Base-by-base conservation (phyloP, 257 asterid species). In the Solanum paucissectum region DNA sequence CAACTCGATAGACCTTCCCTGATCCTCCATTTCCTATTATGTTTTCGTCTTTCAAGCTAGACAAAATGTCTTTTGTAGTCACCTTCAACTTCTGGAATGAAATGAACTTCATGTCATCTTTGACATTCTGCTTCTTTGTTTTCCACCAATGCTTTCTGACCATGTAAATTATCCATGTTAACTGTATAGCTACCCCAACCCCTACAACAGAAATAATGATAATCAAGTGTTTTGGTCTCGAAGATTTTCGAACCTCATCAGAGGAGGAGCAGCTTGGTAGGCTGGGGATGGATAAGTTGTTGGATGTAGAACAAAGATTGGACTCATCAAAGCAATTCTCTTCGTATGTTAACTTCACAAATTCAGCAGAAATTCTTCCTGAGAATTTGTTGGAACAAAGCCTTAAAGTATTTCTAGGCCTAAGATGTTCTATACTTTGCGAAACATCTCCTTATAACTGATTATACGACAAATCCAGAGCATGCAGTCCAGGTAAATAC, bases 71-170 rank as follows among this genome's bases (percentile, higher is more conserved):
- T 9, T 68, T 89, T 86, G 88, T 89, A 3, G 91, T 81, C 66
- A 92, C 91, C 55, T 91, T 88, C 88, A 93, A 58, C 87, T 89
- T 93, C 12, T 94, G 99, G 73, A 93, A 96, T 2, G 98, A 94
- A 89, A 97, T 95, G 18, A 94, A 71, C 55, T 94, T 95, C 96
- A 97, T 94, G 9, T 94, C 90, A 2, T 93, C 91, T 12, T 90
- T 25, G 5, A 91, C 89, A 68, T 95, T 93, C 3, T 83, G 90
- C 55, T 23, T 88, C 37, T 89, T 91, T 89, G 85, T 95, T 73
- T 93, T 96, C 79, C 89, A 87, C 87, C 91, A 85, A 87, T 86
- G 90, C 86, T 93, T 94, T 86, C 93, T 92, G 21, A 90, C 49
- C 90, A 92, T 36, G 83, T 87, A 90, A 38, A 90, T 42, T 9